Conservation (phyloP, 805 yeast species). For the Ascoidea rubescens region DNA sequence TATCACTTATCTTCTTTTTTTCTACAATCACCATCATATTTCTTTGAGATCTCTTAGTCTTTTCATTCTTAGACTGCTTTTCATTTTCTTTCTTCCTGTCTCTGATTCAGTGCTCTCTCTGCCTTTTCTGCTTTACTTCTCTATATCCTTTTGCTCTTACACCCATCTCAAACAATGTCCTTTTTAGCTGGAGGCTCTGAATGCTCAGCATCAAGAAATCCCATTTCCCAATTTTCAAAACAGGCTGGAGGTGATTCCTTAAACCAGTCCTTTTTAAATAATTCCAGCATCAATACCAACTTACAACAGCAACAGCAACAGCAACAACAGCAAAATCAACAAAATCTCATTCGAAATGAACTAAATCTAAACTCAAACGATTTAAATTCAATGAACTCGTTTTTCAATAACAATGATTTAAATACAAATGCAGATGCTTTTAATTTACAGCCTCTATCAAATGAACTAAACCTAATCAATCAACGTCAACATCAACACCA, state of each 20-base stretch:
- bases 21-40: too few species aligned
- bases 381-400: constrained; percentile 14
- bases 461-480: neutral
- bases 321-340: constrained; percentile 9
- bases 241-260: constrained; percentile 1
- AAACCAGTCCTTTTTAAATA: constrained; percentile 1
- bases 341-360: constrained; percentile 13
- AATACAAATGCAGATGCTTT: neutral
- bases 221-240: constrained; percentile 7
- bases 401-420: neutral
- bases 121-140: too few species aligned
- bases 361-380: constrained; percentile 21
- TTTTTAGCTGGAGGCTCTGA: constrained; percentile 7
- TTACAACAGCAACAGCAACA: neutral
- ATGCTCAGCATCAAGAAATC: constrained; percentile 9
- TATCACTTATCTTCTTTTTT: too few species aligned
- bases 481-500: too few species aligned
- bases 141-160: too few species aligned
- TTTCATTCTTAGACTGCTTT: too few species aligned
- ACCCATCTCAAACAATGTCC: neutral
- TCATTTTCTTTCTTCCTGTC: too few species aligned
- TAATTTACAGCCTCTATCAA: neutral
- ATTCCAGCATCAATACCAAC: too few species aligned
- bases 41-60: too few species aligned
- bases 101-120: too few species aligned